Evolutionary conservation across 2,329 filamentous ascomycete species (phyloP).

Genomic region (Aureobasidium sp.): DNA sequence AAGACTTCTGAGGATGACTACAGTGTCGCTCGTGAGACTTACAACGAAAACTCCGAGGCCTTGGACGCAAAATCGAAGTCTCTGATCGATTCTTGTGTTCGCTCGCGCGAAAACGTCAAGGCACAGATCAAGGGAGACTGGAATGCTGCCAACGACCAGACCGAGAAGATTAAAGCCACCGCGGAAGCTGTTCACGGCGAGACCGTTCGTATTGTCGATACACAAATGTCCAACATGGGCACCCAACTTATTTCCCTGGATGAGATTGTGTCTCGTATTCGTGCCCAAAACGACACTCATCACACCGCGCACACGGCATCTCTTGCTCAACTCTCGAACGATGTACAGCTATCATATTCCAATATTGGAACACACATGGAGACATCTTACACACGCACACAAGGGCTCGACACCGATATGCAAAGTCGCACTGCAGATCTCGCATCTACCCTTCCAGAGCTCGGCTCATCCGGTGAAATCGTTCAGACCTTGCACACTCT

Average conservation of each 20-base stretch:
- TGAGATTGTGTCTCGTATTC: slow-evolving; percentile 78
- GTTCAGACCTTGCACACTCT: slow-evolving; percentile 65
- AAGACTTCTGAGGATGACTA: slow-evolving; percentile 47
- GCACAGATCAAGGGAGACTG: slow-evolving; percentile 79
- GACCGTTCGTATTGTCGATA: slow-evolving; percentile 81
- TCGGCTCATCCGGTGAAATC: slow-evolving; percentile 49
- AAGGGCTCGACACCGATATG: slow-evolving; percentile 62
- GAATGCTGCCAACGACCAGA: slow-evolving; percentile 70
- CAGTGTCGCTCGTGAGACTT: slow-evolving; percentile 50
- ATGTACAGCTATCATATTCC: slow-evolving; percentile 65
- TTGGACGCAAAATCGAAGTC: slow-evolving; percentile 65
- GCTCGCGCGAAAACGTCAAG: slow-evolving; percentile 71
- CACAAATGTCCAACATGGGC: slow-evolving; percentile 79
- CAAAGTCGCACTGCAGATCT: slow-evolving; percentile 53
- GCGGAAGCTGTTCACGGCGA: slow-evolving; percentile 85
- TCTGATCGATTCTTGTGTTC: slow-evolving; percentile 63
- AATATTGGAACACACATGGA: slow-evolving; percentile 65
- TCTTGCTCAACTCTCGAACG: slow-evolving; percentile 57
- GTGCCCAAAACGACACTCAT: slow-evolving; percentile 70
- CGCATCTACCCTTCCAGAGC: slow-evolving; percentile 53
- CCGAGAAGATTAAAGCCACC: slow-evolving; percentile 72
- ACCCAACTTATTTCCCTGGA: slow-evolving; percentile 86
- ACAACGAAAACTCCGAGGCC: slow-evolving; percentile 62
- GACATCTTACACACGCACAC: slow-evolving; percentile 59
- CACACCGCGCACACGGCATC: slow-evolving; percentile 62